Evolutionary conservation across 768 basidiomycete genomes (phyloP).

Genomic region (Phlebiopsis flavidoalba): DNA sequence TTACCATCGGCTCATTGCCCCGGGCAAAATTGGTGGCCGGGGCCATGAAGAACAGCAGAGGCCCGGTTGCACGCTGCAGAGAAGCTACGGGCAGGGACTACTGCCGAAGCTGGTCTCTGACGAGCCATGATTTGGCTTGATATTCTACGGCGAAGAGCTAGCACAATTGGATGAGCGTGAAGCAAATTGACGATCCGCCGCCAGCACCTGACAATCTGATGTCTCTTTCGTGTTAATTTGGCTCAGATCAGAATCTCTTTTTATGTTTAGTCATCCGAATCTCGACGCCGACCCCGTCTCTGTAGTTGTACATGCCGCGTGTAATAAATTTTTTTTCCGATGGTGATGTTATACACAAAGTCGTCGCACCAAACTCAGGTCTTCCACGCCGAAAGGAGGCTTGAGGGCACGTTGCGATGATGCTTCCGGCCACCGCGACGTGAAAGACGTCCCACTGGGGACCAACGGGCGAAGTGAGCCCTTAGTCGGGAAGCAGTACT

Average conservation of each 20-base stretch:
- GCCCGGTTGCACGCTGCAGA: constrained; percentile 57
- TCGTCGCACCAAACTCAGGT: too few species aligned
- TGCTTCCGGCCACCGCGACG: too few species aligned
- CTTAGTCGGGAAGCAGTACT: too few species aligned
- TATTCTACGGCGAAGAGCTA: constrained; percentile 78
- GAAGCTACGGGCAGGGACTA: constrained; percentile 49
- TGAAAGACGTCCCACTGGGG: constrained; percentile 3
- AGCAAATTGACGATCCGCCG: constrained; percentile 46
- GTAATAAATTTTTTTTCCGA: too few species aligned
- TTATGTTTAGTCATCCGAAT: neutral
- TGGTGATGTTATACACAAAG: too few species aligned
- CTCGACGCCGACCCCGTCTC: too few species aligned
- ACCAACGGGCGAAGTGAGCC: neutral
- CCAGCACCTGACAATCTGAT: constrained; percentile 41
- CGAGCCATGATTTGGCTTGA: constrained; percentile 37
- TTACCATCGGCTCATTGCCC: constrained; percentile 79
- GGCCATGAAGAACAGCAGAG: constrained; percentile 45
- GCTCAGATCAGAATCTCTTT: neutral
- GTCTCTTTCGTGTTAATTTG: neutral
- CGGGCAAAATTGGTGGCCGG: constrained; percentile 60
- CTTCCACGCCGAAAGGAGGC: too few species aligned
- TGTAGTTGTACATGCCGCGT: too few species aligned
- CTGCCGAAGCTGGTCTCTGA: constrained; percentile 67
- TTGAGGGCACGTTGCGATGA: neutral
- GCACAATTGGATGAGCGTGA: constrained; percentile 38